Conservation (phyloP, 306 rosid species). For the Dryas octopetala region DNA sequence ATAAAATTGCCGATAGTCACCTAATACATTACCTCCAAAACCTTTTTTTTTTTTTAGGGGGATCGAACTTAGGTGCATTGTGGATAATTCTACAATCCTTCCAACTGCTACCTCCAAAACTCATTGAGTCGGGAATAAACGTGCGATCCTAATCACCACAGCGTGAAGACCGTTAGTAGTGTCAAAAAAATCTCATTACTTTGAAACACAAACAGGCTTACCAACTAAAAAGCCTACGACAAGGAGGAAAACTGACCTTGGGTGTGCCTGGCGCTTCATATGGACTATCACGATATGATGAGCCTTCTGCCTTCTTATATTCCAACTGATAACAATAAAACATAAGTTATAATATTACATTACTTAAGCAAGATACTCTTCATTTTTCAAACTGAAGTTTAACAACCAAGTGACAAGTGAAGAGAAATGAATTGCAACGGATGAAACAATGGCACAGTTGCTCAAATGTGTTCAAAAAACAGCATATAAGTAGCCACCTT, state of each 20-base stretch:
- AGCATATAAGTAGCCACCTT: neutral
- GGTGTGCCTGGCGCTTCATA: constrained; percentile 94
- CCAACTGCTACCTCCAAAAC: constrained; percentile 91
- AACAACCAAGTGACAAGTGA: too few relatives aligned
- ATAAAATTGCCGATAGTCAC: neutral
- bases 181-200: constrained; percentile 19
- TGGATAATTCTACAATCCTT: too few relatives aligned
- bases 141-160: constrained; percentile 68
- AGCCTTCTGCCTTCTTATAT: constrained; percentile 93
- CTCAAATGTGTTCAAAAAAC: neutral
- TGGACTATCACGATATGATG: constrained; percentile 75
- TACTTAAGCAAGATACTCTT: neutral
- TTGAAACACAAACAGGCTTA: constrained; percentile 15
- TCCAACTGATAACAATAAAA: constrained; percentile 61
- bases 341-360: neutral
- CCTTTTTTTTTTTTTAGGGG: too few relatives aligned
- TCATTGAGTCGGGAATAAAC: constrained; percentile 75
- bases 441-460: too few relatives aligned
- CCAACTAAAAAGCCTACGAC: constrained; percentile 6
- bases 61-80: too few relatives aligned
- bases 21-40: constrained; percentile 66
- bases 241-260: constrained; percentile 50
- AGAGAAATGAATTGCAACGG: too few relatives aligned
- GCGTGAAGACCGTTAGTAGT: constrained; percentile 38
- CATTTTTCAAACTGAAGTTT: too few relatives aligned